A percentile compares a stretch with the other conserved stretches of the same genome.
Conservation (phyloP, 495 filamentous ascomycete genomes). For the Aspergillus ostianus region DNA sequence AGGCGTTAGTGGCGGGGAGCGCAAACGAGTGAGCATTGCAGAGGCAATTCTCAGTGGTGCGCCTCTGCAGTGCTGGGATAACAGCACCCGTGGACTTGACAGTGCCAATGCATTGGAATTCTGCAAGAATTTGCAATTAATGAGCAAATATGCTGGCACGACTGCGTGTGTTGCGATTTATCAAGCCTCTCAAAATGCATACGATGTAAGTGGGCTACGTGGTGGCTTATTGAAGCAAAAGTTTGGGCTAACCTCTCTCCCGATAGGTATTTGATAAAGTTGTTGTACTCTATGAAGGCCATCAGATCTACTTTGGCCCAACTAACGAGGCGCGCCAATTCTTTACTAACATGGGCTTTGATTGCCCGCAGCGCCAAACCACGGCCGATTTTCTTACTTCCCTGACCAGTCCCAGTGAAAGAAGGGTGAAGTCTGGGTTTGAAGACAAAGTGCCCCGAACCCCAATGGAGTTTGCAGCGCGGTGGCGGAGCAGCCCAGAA, state of each 20-base stretch:
- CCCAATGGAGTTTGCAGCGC: conserved; percentile 59
- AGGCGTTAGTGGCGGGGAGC: conserved; percentile 74
- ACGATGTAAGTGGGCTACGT: conserved; percentile 39
- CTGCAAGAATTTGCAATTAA: conserved; percentile 61
- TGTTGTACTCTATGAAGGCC: conserved; percentile 57
- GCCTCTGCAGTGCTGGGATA: conserved; percentile 75
- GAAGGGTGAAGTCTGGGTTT: conserved; percentile 54
- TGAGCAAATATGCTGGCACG: conserved; percentile 66
- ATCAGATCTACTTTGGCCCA: conserved; percentile 60
- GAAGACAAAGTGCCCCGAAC: conserved; percentile 61
- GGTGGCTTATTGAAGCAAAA: conserved; percentile 27
- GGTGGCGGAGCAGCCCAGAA: conserved; percentile 46
- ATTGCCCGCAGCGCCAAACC: conserved; percentile 53
- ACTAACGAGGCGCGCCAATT: conserved; percentile 52
- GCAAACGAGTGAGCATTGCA: conserved; percentile 60
- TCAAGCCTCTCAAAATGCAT: conserved; percentile 79
- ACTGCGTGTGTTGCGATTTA: conserved; percentile 73
- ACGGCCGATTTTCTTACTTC: conserved; percentile 68
- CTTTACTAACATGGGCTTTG: conserved; percentile 56
- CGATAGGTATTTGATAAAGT: conserved; percentile 52
- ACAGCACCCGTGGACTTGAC: conserved; percentile 77
- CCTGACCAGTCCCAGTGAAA: conserved; percentile 59
- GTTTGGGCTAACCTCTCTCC: not conserved
- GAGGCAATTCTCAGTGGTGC: conserved; percentile 60
- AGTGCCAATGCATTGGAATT: conserved; percentile 74